Evolutionary conservation across 2,329 filamentous ascomycete genomes (phyloP).

Genomic region (Sporothrix pseudoabietina): DNA sequence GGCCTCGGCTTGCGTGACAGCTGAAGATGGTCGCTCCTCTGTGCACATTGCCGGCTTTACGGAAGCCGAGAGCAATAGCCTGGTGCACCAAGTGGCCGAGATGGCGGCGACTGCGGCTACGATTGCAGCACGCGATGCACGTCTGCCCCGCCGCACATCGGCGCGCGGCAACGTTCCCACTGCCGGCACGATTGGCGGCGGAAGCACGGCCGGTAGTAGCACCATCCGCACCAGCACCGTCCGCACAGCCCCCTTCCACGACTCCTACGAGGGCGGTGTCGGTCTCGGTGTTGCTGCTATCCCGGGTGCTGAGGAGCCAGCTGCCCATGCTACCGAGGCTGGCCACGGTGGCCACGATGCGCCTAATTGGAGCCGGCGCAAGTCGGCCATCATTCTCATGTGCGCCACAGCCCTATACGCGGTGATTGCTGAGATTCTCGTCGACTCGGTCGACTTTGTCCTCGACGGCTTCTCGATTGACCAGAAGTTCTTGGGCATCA

Average conservation of each 20-base stretch:
- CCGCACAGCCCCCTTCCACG: conserved; percentile 27
- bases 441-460: conserved; percentile 96
- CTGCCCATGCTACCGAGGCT: conserved; percentile 40
- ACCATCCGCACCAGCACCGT: conserved; percentile 24
- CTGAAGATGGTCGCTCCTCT: conserved; percentile 45
- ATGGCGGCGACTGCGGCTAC: conserved; percentile 90
- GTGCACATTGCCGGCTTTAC: conserved; percentile 70
- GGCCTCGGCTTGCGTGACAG: background rate
- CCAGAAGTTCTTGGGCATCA: conserved; percentile 96
- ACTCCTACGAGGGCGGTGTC: conserved; percentile 26
- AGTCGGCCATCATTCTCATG: conserved; percentile 87
- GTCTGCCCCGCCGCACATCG: conserved; percentile 30
- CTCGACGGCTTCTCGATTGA: conserved; percentile 87
- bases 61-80: conserved; percentile 75
- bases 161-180: conserved; percentile 34
- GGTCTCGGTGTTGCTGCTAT: conserved; percentile 26
- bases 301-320: conserved; percentile 3
- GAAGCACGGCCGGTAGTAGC: conserved; percentile 23
- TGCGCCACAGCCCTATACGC: conserved; percentile 90
- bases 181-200: conserved; percentile 14
- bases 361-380: conserved; percentile 94
- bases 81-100: conserved; percentile 87
- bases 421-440: conserved; percentile 94
- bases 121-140: conserved; percentile 77
- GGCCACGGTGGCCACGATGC: conserved; percentile 81